phyloP scores from a whole-genome alignment of 495 filamentous ascomycete species.

The Penicillium lagena region DNA sequence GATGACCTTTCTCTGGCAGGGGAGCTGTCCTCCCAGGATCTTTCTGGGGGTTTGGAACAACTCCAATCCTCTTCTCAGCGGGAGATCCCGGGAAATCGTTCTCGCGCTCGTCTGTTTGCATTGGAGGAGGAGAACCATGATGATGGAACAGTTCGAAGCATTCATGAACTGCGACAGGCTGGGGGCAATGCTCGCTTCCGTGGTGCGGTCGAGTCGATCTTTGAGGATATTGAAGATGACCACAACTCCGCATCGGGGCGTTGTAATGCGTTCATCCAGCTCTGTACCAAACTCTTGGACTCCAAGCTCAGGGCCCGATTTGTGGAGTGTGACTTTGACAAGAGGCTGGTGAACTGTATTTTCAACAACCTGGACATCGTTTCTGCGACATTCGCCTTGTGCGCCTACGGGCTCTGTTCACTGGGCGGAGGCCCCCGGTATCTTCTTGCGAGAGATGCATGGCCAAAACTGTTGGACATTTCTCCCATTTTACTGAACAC shows the following conservation, averaged over 20 bases:
- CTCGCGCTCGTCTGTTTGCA: constrained; percentile 10
- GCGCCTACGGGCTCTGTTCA: constrained; percentile 24
- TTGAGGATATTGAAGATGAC: constrained; percentile 72
- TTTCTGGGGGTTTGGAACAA: neutral
- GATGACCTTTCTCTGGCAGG: constrained; percentile 30
- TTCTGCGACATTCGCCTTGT: constrained; percentile 22
- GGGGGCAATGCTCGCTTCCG: constrained; percentile 78
- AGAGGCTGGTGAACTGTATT: constrained; percentile 48
- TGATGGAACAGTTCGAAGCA: constrained; percentile 61
- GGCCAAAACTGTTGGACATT: constrained; percentile 27
- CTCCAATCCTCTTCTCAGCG: too few relatives aligned
- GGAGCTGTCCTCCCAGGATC: constrained; percentile 4
- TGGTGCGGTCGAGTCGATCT: constrained; percentile 71
- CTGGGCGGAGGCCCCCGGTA: constrained; percentile 18
- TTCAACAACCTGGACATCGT: constrained; percentile 24
- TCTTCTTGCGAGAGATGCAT: constrained; percentile 20
- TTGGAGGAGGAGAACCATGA: constrained; percentile 48
- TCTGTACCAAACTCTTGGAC: constrained; percentile 67
- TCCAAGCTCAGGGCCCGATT: constrained; percentile 63
- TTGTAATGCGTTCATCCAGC: constrained; percentile 55
- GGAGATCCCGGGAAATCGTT: neutral
- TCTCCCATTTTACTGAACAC: constrained; percentile 16
- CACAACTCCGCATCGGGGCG: constrained; percentile 38
- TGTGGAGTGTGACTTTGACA: constrained; percentile 65
- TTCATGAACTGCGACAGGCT: constrained; percentile 84